Percentiles rank a stretch among this genome's conserved stretches.
phyloP scores from a whole-genome alignment of 2,329 filamentous ascomycete species.

The Hypomyces perniciosus region DNA sequence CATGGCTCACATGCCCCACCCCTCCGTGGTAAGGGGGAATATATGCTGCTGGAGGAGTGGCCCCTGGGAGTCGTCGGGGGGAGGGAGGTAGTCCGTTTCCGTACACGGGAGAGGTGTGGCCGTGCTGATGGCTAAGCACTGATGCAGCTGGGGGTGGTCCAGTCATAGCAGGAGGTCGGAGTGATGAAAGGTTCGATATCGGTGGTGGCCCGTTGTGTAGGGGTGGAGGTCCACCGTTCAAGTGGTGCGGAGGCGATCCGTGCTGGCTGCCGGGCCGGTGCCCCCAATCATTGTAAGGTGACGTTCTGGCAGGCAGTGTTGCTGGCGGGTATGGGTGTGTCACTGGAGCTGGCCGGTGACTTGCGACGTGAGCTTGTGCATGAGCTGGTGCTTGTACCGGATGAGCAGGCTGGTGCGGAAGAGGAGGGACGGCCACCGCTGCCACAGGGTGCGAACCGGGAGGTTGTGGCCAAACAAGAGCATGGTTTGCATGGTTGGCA shows the following conservation, averaged over 20 bases:
- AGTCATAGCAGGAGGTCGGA: constrained; percentile 44
- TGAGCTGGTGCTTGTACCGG: constrained; percentile 13
- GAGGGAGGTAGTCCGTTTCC: constrained; percentile 44
- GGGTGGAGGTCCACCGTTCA: constrained; percentile 43
- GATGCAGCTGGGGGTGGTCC: constrained; percentile 37
- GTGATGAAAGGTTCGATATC: constrained; percentile 34
- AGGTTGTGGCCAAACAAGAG: constrained; percentile 23
- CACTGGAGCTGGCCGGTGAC: constrained; percentile 21
- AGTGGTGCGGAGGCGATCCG: constrained; percentile 40
- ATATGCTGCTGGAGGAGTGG: constrained; percentile 38
- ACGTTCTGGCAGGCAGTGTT: constrained; percentile 19
- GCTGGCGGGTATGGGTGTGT: constrained; percentile 23
- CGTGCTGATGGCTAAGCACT: constrained; percentile 34
- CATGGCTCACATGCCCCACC: constrained; percentile 18
- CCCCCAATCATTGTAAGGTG: constrained; percentile 42
- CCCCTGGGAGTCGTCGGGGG: constrained; percentile 40
- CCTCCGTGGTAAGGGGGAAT: constrained; percentile 29
- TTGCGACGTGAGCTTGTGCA: constrained; percentile 21
- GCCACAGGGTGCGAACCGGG: constrained; percentile 16
- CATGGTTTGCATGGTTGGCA: constrained; percentile 8
- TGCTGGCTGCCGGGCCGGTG: constrained; percentile 43
- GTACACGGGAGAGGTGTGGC: constrained; percentile 26
- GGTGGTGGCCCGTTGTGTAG: constrained; percentile 25
- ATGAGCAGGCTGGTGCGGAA: background rate
- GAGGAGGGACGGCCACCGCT: constrained; percentile 12